Evolutionary conservation across 1,284 basidiomycete genomes (phyloP), one percentile per base, ranked within the genome.

Genomic region (Mycena citricolor): DNA sequence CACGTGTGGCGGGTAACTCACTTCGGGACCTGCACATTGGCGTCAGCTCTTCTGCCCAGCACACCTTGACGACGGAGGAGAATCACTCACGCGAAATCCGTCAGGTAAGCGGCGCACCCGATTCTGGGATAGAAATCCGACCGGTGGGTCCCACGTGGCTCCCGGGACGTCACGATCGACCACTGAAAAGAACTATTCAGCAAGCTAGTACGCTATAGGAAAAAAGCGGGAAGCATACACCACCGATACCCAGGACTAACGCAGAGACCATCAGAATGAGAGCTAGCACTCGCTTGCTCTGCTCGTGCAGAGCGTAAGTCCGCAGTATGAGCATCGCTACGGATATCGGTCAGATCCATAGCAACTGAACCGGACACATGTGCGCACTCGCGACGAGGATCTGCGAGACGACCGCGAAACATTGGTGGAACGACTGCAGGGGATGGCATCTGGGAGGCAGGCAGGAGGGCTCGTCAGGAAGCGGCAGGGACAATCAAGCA

Each of bases 291-390:
- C 14, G 16, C 17, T 39, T 28, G 29, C 29, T 49, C 21, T 40
- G 45, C 17, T 33, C 43, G 26, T 56, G 54, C n/a, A 56, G 20
- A 16, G 52, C 52, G 32, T 44, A 48, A 1, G 46, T 51, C 13
- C 52, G 31, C 40, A 55, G 37, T 14, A 54, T 51, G 7, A 54
- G 43, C 20, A 56, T 20, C 5, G 31, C 54, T 56, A 24, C 14
- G 10, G 13, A 4, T 4, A 6, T 5, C 16, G 6, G 17, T 19
- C 4, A 35, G 4, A 14, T 14, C 10, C 8, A 3, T 2, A 12
- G 5, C n/a, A 1, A 1, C 16, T 21, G 33, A 35, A 35, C 11
- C 19, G 8, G 16, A 10, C 12, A 22, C 31, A 21, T 12, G 7
- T n/a, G 29, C 39, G 6, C 8, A 47, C 39, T 40, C 14, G 33